Evolutionary conservation across 139 green algal species (phyloP).

Genomic region (Tetratostichococcus sp.): DNA sequence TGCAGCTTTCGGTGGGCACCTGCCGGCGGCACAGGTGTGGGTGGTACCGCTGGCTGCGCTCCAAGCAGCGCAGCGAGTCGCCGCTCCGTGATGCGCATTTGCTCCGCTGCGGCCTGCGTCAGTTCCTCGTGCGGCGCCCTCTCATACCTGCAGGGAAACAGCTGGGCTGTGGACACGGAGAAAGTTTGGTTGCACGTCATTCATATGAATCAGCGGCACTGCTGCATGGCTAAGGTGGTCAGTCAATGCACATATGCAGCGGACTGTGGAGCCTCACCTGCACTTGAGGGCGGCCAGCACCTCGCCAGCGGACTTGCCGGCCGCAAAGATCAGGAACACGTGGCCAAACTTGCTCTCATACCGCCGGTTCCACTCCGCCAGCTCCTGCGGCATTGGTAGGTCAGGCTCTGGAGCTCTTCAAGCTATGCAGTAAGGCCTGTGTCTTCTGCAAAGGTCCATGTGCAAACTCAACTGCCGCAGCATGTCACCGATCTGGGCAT

Average conservation of each 20-base stretch:
- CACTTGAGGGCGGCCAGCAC: constrained; percentile 60
- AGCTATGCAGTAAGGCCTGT: too few relatives aligned
- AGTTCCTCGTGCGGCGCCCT: constrained; percentile 69
- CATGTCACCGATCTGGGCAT: too few relatives aligned
- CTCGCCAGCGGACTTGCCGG: constrained; percentile 54
- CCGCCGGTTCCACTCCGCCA: constrained; percentile 58
- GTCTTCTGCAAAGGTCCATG: too few relatives aligned
- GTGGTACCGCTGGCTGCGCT: neutral
- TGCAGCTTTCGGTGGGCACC: neutral
- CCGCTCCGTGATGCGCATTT: constrained; percentile 95
- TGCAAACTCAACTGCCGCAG: too few relatives aligned
- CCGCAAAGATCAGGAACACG: constrained; percentile 93
- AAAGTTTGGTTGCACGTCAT: too few relatives aligned
- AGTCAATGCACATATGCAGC: constrained; percentile 17
- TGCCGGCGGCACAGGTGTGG: neutral
- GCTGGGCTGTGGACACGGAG: too few relatives aligned
- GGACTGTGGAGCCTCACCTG: constrained; percentile 20
- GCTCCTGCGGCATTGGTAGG: constrained; percentile 40
- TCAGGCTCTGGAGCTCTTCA: too few relatives aligned
- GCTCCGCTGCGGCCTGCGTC: constrained; percentile 67
- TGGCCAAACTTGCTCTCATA: constrained; percentile 87
- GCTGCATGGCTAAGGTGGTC: too few relatives aligned
- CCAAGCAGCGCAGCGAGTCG: constrained; percentile 61
- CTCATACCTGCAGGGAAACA: constrained; percentile 27
- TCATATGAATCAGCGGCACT: too few relatives aligned